Conservation (phyloP, 2,329 filamentous ascomycete species). For the Biscogniauxia mediterranea region DNA sequence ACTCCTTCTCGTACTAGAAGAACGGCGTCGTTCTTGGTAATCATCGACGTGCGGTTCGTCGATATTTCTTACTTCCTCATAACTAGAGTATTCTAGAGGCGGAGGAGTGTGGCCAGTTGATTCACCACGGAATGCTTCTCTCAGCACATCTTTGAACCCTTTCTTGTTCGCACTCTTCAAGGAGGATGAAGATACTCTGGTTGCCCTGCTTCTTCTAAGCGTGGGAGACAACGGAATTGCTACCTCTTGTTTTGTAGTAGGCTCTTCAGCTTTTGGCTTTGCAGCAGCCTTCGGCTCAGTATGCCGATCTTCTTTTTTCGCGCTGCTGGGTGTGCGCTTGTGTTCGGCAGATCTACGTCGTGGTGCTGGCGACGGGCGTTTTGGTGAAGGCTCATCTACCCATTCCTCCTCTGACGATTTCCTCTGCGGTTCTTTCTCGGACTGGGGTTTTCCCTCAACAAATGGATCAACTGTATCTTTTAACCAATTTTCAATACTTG, state of each 20-base stretch:
- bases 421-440: slow-evolving; percentile 28
- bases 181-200: slow-evolving; percentile 48
- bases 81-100: slow-evolving; percentile 48
- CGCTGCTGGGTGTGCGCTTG: background rate
- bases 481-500: slow-evolving; percentile 65
- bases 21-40: slow-evolving; percentile 29
- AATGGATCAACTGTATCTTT: slow-evolving; percentile 63
- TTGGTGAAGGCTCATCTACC: slow-evolving; percentile 32
- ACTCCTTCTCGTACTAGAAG: slow-evolving; percentile 34
- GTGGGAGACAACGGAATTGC: slow-evolving; percentile 37
- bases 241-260: slow-evolving; percentile 29
- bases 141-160: slow-evolving; percentile 57
- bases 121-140: slow-evolving; percentile 62
- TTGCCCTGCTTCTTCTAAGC: slow-evolving; percentile 57
- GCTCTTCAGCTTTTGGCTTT: slow-evolving; percentile 22
- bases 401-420: slow-evolving; percentile 37
- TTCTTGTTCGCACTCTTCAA: slow-evolving; percentile 46
- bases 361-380: slow-evolving; percentile 22
- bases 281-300: slow-evolving; percentile 13
- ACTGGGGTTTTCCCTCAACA: slow-evolving; percentile 41
- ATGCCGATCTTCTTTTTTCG: slow-evolving; percentile 16
- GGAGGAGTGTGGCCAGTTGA: slow-evolving; percentile 48
- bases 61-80: slow-evolving; percentile 38
- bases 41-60: slow-evolving; percentile 30
- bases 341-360: slow-evolving; percentile 19